Base-by-base conservation (phyloP, 169 alveolate species). In the Cardiosporidium cionae region DNA sequence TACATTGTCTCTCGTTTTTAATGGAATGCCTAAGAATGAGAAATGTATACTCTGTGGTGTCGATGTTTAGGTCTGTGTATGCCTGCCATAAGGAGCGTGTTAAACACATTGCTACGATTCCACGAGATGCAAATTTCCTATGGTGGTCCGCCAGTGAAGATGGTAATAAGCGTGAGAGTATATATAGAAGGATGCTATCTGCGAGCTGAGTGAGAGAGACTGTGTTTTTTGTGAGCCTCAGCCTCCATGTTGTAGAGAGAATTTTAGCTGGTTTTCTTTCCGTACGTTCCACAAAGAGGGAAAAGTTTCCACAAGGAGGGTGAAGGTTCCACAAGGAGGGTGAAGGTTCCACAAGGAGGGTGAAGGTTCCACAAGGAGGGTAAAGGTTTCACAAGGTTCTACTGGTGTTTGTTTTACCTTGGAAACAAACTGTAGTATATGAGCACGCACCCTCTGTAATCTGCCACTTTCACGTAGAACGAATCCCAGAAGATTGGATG, bases 111-210 rank as follows among this genome's bases (percentile, higher is more conserved):
- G 84, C 84, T n/a, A 72, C 84, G 44, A 35, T 79, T 9, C 84
- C 84, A 22, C 77, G 52, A 33, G 62, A 29, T n/a, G 68, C 72
- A 54, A 66, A 64, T 33, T 22, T 29, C 65, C 34, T 79, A 16
- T 79, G 73, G 54, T 79, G 84, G 84, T 65, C 81, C 0, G 77
- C 81, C 27, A 23, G 75, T 2, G 84, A 79, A 3, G 84, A 79
- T 64, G 84, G 84, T 79, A 68, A 31, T n/a, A n/a, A n/a, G n/a
- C n/a, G n/a, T n/a, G n/a, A n/a, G n/a, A n/a, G n/a, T n/a, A n/a
- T n/a, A n/a, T n/a, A n/a, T n/a, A n/a, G 58, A 16, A 44, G 58
- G 16, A 44, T 44, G 16, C 58, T 16, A 44, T n/a, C 9, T 44
- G 9, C n/a, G 16, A 44, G 58, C 58, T 16, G n/a, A n/a, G n/a